phyloP scores from a whole-genome alignment of 176 grass and related monocot species.

The Leersia perrieri region DNA sequence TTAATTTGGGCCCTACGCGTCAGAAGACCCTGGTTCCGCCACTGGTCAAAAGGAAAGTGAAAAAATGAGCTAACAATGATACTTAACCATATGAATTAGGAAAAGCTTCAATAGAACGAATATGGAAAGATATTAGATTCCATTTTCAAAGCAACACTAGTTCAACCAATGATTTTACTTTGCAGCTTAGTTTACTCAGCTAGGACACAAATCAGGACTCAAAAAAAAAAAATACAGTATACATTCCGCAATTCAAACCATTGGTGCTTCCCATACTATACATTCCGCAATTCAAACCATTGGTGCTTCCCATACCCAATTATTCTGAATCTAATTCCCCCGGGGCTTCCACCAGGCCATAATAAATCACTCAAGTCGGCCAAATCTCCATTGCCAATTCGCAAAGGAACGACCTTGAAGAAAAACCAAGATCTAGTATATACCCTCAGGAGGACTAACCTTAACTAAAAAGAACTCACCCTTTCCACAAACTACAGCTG shows the following conservation, averaged over 20 bases:
- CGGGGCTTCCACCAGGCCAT: background rate
- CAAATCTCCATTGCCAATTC: background rate
- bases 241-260: background rate
- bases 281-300: background rate
- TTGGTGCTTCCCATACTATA: background rate
- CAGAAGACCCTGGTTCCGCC: too few relatives aligned
- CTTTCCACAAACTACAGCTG: background rate
- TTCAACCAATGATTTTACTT: background rate
- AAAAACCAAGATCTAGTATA: conserved; percentile 11
- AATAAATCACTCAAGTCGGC: background rate
- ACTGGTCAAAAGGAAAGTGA: background rate
- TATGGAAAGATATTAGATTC: background rate
- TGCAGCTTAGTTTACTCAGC: background rate
- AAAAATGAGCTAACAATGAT: background rate
- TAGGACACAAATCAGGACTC: background rate
- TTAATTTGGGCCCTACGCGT: too few relatives aligned
- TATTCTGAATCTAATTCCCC: background rate
- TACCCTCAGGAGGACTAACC: background rate
- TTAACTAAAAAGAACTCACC: background rate
- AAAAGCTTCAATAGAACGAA: background rate
- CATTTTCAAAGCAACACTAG: background rate
- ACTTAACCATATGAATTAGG: background rate
- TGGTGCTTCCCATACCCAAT: background rate
- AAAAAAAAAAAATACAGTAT: background rate
- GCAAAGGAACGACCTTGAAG: background rate